Base-by-base conservation (phyloP, 2,329 filamentous ascomycete species). In the Aspergillus sp. region DNA sequence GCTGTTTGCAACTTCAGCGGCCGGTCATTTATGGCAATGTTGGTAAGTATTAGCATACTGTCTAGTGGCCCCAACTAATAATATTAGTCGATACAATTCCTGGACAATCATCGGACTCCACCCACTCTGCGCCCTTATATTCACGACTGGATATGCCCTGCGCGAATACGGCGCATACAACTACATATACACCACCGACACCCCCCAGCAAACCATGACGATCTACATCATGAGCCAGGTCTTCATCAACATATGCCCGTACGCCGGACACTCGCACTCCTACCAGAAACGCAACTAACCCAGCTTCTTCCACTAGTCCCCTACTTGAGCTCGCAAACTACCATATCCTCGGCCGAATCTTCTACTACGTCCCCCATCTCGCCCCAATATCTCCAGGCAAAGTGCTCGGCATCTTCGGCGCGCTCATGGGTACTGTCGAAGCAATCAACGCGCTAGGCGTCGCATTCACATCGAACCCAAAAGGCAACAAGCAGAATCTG, bases 281-380 rank as follows among this genome's bases (percentile, higher is more conserved):
- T 71, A 64, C 43, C 45, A 15, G 18, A 42, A 48, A 12, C 36
- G 17, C 24, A 11, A 39, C 34, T 11, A 44, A 47, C 26, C 9
- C 8, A 11, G 26, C 5, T 22, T 32, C 12, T 12, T 11, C 4
- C 11, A 52, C 30, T 48, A 83, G 83, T 3, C 86, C 86, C 0
- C 74, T 88, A 4, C 81, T 87, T 41, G 84, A 85, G 52, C 76
- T 85, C 3, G 79, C 83, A 55, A 86, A 87, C 65, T 88, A 87
- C 69, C 80, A 85, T 63, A 79, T 86, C 55, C 80, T 88, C 22
- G 81, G 81, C 2, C 80, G 84, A 4, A 76, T 85, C 12, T 76
- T 88, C 18, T 83, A 83, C 68, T 89, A 88, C 69, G 76, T 85
- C 3, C 85, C 85, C 0, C 83, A 86, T 65, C 77, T 83, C 56